phyloP scores from a whole-genome alignment of 2,329 filamentous ascomycete genomes.

The Lithohypha guttulata region DNA sequence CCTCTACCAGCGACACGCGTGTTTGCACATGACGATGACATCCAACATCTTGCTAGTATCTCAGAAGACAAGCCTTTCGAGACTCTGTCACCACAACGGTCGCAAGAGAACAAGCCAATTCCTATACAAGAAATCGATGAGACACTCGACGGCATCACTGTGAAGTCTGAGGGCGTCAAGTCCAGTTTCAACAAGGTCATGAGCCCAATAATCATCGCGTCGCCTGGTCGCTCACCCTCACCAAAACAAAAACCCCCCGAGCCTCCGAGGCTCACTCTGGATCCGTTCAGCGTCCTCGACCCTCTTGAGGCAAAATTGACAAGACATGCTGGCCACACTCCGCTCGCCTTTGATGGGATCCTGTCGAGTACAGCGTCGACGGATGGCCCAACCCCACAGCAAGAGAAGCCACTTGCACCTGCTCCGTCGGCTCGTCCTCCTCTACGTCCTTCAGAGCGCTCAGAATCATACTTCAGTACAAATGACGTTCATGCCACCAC shows the following conservation, averaged over 20 bases:
- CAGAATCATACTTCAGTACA: conserved; percentile 32
- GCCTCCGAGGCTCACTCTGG: conserved; percentile 25
- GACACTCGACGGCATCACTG: conserved; percentile 36
- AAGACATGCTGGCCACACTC: conserved; percentile 35
- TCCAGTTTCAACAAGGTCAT: conserved; percentile 35
- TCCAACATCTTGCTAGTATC: conserved; percentile 22
- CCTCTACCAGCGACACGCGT: conserved; percentile 32
- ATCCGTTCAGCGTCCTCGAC: conserved; percentile 22
- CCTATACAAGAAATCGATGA: conserved; percentile 38
- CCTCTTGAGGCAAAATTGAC: conserved; percentile 31
- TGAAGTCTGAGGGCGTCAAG: conserved; percentile 32
- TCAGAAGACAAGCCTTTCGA: conserved; percentile 24
- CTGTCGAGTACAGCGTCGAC: conserved; percentile 22
- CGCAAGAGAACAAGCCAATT: conserved; percentile 24
- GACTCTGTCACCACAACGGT: conserved; percentile 27
- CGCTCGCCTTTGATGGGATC: conserved; percentile 32
- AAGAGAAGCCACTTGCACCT: conserved; percentile 27
- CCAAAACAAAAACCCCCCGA: conserved; percentile 7
- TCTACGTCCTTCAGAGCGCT: conserved; percentile 28
- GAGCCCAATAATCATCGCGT: conserved; percentile 29
- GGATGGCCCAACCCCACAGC: conserved; percentile 21
- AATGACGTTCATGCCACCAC: conserved; percentile 1
- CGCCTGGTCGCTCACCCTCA: conserved; percentile 22
- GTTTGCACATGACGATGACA: conserved; percentile 28
- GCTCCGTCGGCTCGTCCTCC: conserved; percentile 22